Conservation (phyloP, 2,329 filamentous ascomycete genomes). For the Monilinia fructicola region DNA sequence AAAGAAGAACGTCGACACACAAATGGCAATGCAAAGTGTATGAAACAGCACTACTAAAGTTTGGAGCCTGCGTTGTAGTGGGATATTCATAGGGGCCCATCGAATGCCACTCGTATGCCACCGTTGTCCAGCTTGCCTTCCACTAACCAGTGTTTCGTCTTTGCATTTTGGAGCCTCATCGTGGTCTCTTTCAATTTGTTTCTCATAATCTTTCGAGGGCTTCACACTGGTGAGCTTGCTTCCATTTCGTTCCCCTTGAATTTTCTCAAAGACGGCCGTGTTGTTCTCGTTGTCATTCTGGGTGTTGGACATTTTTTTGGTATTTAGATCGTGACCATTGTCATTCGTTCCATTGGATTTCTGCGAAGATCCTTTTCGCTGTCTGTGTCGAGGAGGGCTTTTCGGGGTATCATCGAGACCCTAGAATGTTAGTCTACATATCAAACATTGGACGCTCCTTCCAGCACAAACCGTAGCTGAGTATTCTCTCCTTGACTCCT, state of each 20-base stretch:
- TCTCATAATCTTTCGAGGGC: constrained; percentile 30
- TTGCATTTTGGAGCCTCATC: constrained; percentile 29
- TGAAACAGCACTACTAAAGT: constrained; percentile 77
- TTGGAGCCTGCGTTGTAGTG: constrained; percentile 69
- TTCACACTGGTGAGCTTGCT: constrained; percentile 36
- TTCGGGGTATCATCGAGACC: constrained; percentile 38
- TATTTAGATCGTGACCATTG: constrained; percentile 15
- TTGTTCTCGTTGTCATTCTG: constrained; percentile 22
- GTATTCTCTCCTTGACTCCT: constrained; percentile 36
- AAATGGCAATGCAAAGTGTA: constrained; percentile 67
- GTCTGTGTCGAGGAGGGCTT: constrained; percentile 34
- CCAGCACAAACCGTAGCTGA: constrained; percentile 33
- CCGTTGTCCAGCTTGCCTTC: constrained; percentile 39
- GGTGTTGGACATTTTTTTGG: constrained; percentile 12
- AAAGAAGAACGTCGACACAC: constrained; percentile 82
- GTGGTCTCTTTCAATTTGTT: constrained; percentile 24
- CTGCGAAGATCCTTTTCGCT: constrained; percentile 33
- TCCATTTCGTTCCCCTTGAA: constrained; percentile 29
- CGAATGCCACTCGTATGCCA: constrained; percentile 57
- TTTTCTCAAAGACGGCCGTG: constrained; percentile 32
- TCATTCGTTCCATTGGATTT: constrained; percentile 31
- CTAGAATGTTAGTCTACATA: constrained; percentile 28
- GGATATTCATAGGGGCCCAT: constrained; percentile 79
- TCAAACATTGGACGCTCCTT: background rate
- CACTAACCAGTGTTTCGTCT: constrained; percentile 35